These are phyloP conservation scores for Dorcoceras hygrometricum DNA, from an alignment of 257 asterid species.

Conservation along the genomic window DNA sequence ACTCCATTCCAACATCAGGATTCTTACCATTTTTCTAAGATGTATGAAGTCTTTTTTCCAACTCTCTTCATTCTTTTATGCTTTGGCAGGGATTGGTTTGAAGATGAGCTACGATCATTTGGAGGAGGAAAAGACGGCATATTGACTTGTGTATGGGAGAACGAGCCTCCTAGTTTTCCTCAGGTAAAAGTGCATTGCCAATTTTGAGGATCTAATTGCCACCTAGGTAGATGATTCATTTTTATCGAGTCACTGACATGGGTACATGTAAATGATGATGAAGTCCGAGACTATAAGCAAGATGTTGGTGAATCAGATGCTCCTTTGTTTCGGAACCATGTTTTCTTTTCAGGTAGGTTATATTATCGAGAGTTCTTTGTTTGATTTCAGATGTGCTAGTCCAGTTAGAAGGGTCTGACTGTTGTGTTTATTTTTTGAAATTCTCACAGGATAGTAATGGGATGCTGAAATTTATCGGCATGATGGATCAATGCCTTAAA, in stretches of 20 bases:
- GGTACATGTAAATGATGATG: constrained; percentile 34
- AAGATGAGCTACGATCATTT: constrained; percentile 95
- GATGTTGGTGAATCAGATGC: constrained; percentile 98
- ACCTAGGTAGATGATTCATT: constrained; percentile 1
- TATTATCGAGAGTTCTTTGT: constrained; percentile 25
- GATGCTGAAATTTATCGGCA: constrained; percentile 80
- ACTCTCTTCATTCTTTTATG: constrained; percentile 20
- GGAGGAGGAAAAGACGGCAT: constrained; percentile 97
- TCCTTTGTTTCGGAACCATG: constrained; percentile 89
- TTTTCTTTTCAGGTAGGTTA: constrained; percentile 88
- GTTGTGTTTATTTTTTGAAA: constrained; percentile 27
- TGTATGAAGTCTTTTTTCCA: constrained; percentile 18
- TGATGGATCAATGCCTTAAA: constrained; percentile 80
- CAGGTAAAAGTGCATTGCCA: constrained; percentile 53
- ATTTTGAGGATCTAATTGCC: constrained; percentile 17
- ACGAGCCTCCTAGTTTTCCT: constrained; percentile 92
- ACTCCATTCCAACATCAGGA: constrained; percentile 22
- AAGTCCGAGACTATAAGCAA: constrained; percentile 93
- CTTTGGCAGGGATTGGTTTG: constrained; percentile 82
- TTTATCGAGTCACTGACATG: constrained; percentile 25
- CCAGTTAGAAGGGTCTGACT: constrained; percentile 25
- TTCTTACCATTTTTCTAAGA: constrained; percentile 15
- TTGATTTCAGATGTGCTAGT: constrained; percentile 25
- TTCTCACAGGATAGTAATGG: constrained; percentile 88
- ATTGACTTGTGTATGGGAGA: constrained; percentile 93